These are phyloP conservation scores for Graphilbum sp. DNA, from an alignment of 2,329 filamentous ascomycete species.

Conservation along the genomic window DNA sequence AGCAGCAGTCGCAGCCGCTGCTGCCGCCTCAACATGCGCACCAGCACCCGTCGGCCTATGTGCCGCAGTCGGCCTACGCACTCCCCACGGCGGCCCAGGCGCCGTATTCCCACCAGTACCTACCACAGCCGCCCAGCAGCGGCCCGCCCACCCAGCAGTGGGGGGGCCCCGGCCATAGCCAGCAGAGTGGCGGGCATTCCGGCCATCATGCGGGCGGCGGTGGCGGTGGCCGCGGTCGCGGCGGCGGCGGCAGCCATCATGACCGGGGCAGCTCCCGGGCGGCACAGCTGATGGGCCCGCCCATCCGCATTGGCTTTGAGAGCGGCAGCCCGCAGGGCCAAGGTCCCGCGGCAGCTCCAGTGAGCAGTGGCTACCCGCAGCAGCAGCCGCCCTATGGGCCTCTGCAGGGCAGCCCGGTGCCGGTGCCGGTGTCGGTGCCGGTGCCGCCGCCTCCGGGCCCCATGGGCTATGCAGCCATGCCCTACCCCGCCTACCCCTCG, in stretches of 20 bases:
- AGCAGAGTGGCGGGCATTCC: constrained; percentile 5
- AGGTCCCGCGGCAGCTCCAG: constrained; percentile 29
- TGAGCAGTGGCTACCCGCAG: constrained; percentile 24
- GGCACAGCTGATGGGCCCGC: constrained; percentile 32
- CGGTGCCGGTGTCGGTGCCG: too few species aligned
- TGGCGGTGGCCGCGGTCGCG: constrained; percentile 18
- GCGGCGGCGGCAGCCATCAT: constrained; percentile 23
- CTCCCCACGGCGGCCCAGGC: constrained; percentile 14
- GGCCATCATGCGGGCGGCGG: constrained; percentile 21
- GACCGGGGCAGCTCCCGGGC: constrained; percentile 20
- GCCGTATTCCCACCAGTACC: constrained; percentile 5
- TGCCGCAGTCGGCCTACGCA: constrained; percentile 5
- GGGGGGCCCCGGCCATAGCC: constrained; percentile 18
- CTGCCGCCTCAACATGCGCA: constrained; percentile 12
- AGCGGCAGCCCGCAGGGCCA: constrained; percentile 13
- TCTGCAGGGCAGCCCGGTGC: constrained; percentile 11
- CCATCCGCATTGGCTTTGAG: constrained; percentile 38
- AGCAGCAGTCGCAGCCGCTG: constrained; percentile 17
- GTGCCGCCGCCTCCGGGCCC: constrained; percentile 9
- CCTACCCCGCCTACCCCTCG: constrained; percentile 23
- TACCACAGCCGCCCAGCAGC: constrained; percentile 16
- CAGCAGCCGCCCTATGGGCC: constrained; percentile 13
- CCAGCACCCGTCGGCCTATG: constrained; percentile 9
- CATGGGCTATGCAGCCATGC: constrained; percentile 14
- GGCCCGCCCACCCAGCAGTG: constrained; percentile 25